Conservation (phyloP, 768 basidiomycete species). For the Lactarius tabidus region DNA sequence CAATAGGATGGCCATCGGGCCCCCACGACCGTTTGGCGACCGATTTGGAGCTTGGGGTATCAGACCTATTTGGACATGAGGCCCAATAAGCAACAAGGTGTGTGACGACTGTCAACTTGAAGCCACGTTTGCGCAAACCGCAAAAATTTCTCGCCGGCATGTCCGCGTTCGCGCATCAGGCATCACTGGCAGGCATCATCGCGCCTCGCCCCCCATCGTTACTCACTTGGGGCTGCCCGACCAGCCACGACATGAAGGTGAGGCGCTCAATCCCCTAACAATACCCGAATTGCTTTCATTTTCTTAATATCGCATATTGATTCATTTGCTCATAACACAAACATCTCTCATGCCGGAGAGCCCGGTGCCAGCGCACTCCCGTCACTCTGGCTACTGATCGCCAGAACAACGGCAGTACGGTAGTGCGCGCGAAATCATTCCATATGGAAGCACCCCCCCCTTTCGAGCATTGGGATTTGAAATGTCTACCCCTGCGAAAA, state of each 20-base stretch:
- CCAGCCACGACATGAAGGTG: neutral
- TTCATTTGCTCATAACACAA: neutral
- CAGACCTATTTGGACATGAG: neutral
- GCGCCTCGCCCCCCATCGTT: neutral
- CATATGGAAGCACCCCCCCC: neutral
- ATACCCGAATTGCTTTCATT: neutral
- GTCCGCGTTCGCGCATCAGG: conserved; percentile 1
- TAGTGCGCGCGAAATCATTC: neutral
- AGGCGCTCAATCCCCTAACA: conserved; percentile 7
- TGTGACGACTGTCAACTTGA: too few species aligned
- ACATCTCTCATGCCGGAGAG: neutral
- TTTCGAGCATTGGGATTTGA: neutral
- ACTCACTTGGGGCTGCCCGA: neutral
- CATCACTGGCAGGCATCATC: neutral
- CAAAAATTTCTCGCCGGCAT: neutral
- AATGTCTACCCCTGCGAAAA: conserved; percentile 3
- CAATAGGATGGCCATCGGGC: neutral
- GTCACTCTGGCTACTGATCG: neutral
- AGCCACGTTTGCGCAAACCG: neutral
- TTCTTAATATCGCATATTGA: neutral
- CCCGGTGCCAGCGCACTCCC: neutral
- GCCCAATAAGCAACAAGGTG: neutral
- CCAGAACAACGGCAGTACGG: neutral
- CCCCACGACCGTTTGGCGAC: neutral
- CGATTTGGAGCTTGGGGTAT: conserved; percentile 2